Conservation (phyloP, 2,329 filamentous ascomycete genomes). For the Trichoderma asperellum region DNA sequence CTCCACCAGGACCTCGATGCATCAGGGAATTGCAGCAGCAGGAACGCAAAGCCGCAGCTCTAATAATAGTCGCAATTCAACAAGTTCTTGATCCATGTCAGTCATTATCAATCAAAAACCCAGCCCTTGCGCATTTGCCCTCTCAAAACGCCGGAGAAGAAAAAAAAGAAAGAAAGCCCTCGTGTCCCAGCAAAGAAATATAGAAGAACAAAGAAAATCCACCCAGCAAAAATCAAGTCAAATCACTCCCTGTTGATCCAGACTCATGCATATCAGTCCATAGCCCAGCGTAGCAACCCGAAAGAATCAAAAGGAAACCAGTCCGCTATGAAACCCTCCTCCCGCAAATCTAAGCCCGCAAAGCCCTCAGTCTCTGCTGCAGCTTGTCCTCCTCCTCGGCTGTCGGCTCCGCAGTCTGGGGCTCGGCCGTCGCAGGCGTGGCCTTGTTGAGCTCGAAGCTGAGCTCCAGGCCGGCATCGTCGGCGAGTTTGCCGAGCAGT, state of each 20-base stretch:
- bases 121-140: conserved; percentile 17
- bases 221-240: background rate
- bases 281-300: background rate
- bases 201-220: background rate
- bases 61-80: conserved; percentile 4
- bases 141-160: conserved; percentile 6
- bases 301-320: background rate
- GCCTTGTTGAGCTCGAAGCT: conserved; percentile 70
- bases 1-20: background rate
- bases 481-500: conserved; percentile 81
- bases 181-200: background rate
- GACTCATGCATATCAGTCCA: background rate
- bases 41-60: conserved; percentile 2
- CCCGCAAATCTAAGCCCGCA: conserved; percentile 50
- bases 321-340: conserved; percentile 18
- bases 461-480: conserved; percentile 84
- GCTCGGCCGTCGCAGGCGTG: conserved; percentile 60
- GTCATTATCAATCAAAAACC: conserved; percentile 25
- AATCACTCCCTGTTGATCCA: background rate
- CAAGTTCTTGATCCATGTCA: conserved; percentile 12
- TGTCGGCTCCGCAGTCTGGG: conserved; percentile 67
- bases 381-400: conserved; percentile 80
- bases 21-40: background rate
- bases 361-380: conserved; percentile 61
- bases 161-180: background rate